A percentile compares a stretch with the other conserved stretches of the same genome.
These are phyloP conservation scores for Panicum miliaceum DNA, from an alignment of 176 grass and related monocot genomes.

Conservation along the genomic window DNA sequence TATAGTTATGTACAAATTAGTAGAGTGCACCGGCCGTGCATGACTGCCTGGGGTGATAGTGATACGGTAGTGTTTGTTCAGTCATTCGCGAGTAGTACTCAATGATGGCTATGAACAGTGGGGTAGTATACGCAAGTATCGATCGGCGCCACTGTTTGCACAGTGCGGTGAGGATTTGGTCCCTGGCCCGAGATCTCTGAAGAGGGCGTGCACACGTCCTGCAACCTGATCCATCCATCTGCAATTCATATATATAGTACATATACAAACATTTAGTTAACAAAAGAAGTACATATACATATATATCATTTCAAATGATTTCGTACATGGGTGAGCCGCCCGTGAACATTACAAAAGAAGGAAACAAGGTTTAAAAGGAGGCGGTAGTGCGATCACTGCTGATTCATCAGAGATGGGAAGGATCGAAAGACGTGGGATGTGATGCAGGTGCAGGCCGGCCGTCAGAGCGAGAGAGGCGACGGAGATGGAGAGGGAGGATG, in stretches of 20 bases:
- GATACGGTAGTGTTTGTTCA: background rate
- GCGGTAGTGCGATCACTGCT: background rate
- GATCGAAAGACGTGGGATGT: slow-evolving; percentile 47
- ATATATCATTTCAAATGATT: no score
- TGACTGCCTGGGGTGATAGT: background rate
- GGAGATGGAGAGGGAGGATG: no score
- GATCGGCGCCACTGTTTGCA: slow-evolving; percentile 10
- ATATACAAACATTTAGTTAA: no score
- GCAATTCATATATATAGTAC: no score
- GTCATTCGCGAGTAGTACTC: background rate
- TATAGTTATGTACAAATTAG: background rate
- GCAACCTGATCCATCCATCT: background rate
- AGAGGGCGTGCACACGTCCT: background rate
- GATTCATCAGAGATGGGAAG: slow-evolving; percentile 30
- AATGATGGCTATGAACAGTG: background rate
- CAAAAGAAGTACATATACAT: no score
- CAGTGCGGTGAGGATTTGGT: slow-evolving; percentile 17
- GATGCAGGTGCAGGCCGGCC: slow-evolving; percentile 56
- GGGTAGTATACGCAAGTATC: background rate
- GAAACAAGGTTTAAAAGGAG: background rate
- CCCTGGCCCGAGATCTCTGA: slow-evolving; percentile 17
- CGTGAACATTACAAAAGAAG: slow-evolving; percentile 16
- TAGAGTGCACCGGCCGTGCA: background rate
- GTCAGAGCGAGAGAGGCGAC: no score
- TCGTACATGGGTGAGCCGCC: no score